A percentile compares a stretch with the other conserved stretches of the same genome.
Conservation (phyloP, 306 rosid genomes). For the Cucurbita pepo region DNA sequence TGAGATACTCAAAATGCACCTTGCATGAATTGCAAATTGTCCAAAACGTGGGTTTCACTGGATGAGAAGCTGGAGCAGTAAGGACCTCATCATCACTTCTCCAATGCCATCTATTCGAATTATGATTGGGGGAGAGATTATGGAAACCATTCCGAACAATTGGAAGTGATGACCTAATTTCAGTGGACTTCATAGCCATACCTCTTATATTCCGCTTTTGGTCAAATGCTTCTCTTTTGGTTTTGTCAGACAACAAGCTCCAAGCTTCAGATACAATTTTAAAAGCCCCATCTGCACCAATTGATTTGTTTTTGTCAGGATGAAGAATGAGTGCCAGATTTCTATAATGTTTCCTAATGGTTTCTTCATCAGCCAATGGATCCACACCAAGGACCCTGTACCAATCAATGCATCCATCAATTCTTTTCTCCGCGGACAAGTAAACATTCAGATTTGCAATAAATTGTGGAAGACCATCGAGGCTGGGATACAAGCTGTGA, state of each 20-base stretch:
- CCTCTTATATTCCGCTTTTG: slow-evolving; percentile 13
- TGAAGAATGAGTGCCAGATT: slow-evolving; percentile 45
- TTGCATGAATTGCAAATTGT: slow-evolving; percentile 41
- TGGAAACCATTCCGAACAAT: slow-evolving; percentile 21
- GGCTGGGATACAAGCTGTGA: slow-evolving; percentile 34
- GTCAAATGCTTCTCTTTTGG: slow-evolving; percentile 26
- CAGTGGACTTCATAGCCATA: slow-evolving; percentile 6
- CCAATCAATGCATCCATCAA: slow-evolving; percentile 44
- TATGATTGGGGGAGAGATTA: slow-evolving; percentile 10
- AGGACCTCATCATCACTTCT: slow-evolving; percentile 13
- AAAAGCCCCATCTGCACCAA: slow-evolving; percentile 73
- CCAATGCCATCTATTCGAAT: slow-evolving; percentile 13
- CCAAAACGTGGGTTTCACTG: slow-evolving; percentile 49
- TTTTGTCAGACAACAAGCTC: slow-evolving; percentile 41
- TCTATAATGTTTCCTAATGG: slow-evolving; percentile 40
- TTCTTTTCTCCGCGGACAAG: slow-evolving; percentile 38
- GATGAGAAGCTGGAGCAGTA: slow-evolving; percentile 11
- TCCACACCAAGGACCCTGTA: slow-evolving; percentile 59
- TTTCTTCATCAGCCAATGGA: slow-evolving; percentile 37
- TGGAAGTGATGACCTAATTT: slow-evolving; percentile 13
- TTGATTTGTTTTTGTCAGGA: slow-evolving; percentile 71
- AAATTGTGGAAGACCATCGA: slow-evolving; percentile 46
- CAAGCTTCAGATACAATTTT: slow-evolving; percentile 51
- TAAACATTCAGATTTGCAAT: slow-evolving; percentile 47
- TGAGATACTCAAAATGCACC: slow-evolving; percentile 40